Evolutionary conservation across 2,329 filamentous ascomycete species (phyloP).

Genomic region (Trichoderma koningiopsis): DNA sequence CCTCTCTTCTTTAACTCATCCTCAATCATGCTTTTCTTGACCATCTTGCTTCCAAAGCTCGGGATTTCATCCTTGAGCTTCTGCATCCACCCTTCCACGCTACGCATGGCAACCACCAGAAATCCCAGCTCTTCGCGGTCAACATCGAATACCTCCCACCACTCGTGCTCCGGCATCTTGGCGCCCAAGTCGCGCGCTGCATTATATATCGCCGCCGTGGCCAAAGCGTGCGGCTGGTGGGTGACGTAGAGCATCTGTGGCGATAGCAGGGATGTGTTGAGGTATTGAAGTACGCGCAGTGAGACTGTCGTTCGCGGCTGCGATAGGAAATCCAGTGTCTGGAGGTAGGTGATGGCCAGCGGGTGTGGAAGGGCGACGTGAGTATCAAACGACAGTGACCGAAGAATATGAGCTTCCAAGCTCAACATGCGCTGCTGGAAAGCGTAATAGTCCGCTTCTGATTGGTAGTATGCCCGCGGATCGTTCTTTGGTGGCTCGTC

Average conservation of each 20-base stretch:
- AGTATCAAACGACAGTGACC: slow-evolving; percentile 76
- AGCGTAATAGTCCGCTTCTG: slow-evolving; percentile 70
- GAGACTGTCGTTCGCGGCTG: slow-evolving; percentile 56
- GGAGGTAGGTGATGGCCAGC: slow-evolving; percentile 87
- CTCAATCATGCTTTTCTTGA: slow-evolving; percentile 61
- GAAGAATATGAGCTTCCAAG: slow-evolving; percentile 77
- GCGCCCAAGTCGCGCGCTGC: slow-evolving; percentile 75
- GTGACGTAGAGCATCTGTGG: slow-evolving; percentile 90
- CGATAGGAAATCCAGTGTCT: slow-evolving; percentile 74
- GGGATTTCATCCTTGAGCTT: slow-evolving; percentile 60
- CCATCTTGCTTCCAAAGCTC: slow-evolving; percentile 51
- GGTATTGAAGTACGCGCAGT: slow-evolving; percentile 68
- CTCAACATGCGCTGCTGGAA: slow-evolving; percentile 66
- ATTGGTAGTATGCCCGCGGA: slow-evolving; percentile 65
- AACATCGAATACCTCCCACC: slow-evolving; percentile 99
- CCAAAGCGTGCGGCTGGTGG: slow-evolving; percentile 83
- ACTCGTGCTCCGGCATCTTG: slow-evolving; percentile 79
- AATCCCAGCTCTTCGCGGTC: slow-evolving; percentile 94
- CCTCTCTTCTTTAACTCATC: slow-evolving; percentile 60
- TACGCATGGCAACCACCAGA: slow-evolving; percentile 81
- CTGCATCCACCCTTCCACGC: slow-evolving; percentile 70
- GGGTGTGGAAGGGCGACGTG: slow-evolving; percentile 85
- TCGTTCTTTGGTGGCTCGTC: slow-evolving; percentile 41
- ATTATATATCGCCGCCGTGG: slow-evolving; percentile 88
- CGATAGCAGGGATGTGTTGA: slow-evolving; percentile 84